A percentile compares a stretch with the other conserved stretches of the same genome.
Conservation (phyloP, 257 asterid species). For the Buddleja alternifolia region DNA sequence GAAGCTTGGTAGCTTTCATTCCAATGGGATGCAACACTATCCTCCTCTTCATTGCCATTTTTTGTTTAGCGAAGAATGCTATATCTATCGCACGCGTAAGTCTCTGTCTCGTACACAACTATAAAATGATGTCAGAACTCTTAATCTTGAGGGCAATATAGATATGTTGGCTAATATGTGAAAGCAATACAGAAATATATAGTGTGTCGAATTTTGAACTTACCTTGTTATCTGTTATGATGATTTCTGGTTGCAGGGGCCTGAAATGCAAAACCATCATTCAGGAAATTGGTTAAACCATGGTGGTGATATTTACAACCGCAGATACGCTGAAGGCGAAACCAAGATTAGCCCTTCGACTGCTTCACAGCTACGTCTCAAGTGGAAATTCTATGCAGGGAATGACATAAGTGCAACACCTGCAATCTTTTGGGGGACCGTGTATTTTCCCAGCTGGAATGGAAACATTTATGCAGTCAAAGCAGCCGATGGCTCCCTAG, state of each 20-base stretch:
- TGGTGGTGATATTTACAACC: conserved; percentile 58
- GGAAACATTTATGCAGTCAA: conserved; percentile 53
- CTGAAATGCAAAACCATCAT: not conserved
- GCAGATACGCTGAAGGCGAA: conserved; percentile 41
- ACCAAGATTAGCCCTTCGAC: conserved; percentile 43
- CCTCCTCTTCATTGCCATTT: conserved; percentile 21
- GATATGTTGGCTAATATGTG: too few species aligned
- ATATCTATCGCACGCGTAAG: not conserved
- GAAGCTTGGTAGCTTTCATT: not conserved
- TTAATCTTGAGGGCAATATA: too few species aligned
- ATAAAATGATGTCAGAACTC: too few species aligned
- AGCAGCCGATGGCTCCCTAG: conserved; percentile 42
- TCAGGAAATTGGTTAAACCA: conserved; percentile 50
- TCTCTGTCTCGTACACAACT: too few species aligned
- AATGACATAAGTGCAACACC: conserved; percentile 48
- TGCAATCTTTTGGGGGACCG: conserved; percentile 32
- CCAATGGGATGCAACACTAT: conserved; percentile 8
- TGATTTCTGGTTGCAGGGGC: conserved; percentile 14
- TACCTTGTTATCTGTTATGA: not conserved
- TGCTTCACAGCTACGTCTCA: conserved; percentile 37
- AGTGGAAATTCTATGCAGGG: conserved; percentile 55
- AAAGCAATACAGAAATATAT: too few species aligned
- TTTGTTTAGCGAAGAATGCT: not conserved
- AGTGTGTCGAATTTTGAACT: too few species aligned
- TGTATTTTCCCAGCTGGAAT: conserved; percentile 61